Evolutionary conservation across 257 asterid genomes (phyloP).

Genomic region (Misopates orontium): DNA sequence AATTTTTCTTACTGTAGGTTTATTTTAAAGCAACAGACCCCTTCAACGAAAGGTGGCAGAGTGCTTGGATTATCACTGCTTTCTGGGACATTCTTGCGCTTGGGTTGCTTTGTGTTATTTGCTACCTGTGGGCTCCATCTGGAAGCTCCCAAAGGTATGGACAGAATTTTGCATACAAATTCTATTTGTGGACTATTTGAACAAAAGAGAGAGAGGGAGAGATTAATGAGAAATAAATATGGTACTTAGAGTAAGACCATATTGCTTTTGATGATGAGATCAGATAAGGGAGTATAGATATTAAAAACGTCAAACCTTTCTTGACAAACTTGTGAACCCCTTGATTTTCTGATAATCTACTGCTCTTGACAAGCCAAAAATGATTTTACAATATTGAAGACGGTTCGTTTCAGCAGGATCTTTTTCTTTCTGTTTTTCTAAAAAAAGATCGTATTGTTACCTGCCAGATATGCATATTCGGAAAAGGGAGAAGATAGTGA

Average conservation of each 20-base stretch:
- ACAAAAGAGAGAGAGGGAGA: neutral
- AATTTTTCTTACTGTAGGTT: constrained; percentile 53
- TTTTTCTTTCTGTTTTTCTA: too few species aligned
- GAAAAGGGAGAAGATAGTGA: constrained; percentile 74
- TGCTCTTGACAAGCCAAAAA: neutral
- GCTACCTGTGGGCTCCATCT: constrained; percentile 97
- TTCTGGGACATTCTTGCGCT: constrained; percentile 95
- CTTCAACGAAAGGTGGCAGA: constrained; percentile 95
- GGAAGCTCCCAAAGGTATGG: constrained; percentile 89
- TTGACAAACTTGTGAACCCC: too few species aligned
- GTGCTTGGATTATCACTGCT: constrained; percentile 94
- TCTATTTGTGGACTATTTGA: too few species aligned
- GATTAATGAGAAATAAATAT: neutral
- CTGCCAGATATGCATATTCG: constrained; percentile 80
- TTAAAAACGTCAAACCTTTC: neutral
- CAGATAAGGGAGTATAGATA: neutral
- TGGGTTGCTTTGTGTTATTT: constrained; percentile 79
- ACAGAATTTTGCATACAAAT: constrained; percentile 4
- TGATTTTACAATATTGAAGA: neutral
- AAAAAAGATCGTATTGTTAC: constrained; percentile 17
- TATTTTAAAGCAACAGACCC: constrained; percentile 97
- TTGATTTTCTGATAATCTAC: too few species aligned
- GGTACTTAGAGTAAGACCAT: neutral
- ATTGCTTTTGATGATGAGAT: neutral
- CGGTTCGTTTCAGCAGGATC: neutral